Evolutionary conservation across 2,329 filamentous ascomycete genomes (phyloP).

Genomic region (Botrytis fragariae): DNA sequence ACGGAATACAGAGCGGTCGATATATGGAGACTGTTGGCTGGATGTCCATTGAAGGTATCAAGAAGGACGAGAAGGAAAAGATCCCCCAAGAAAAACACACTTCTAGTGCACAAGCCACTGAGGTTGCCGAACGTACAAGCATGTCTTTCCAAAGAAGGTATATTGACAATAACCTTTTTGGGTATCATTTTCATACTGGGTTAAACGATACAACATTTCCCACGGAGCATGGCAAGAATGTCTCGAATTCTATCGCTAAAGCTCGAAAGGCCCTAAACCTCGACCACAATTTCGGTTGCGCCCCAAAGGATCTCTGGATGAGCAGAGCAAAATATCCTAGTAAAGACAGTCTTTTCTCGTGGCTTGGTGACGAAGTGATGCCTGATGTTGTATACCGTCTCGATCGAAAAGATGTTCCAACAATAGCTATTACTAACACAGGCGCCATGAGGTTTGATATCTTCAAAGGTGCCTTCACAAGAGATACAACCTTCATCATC

Average conservation of each 20-base stretch:
- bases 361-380: constrained; percentile 73
- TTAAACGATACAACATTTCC: constrained; percentile 70
- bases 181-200: constrained; percentile 76
- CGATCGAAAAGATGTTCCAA: constrained; percentile 57
- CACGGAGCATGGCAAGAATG: constrained; percentile 70
- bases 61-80: constrained; percentile 32
- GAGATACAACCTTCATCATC: constrained; percentile 80
- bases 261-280: constrained; percentile 70
- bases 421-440: constrained; percentile 79
- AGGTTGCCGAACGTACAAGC: constrained; percentile 34
- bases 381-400: constrained; percentile 62
- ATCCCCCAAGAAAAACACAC: constrained; percentile 30
- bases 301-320: constrained; percentile 79
- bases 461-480: constrained; percentile 86
- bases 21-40: constrained; percentile 97
- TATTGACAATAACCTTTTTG: constrained; percentile 90
- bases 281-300: constrained; percentile 77
- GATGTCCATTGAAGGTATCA: constrained; percentile 72
- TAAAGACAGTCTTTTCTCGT: constrained; percentile 74
- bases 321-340: constrained; percentile 71
- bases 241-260: constrained; percentile 65
- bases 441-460: constrained; percentile 94
- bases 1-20: constrained; percentile 80
- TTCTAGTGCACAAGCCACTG: neutral
- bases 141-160: constrained; percentile 74